phyloP scores from a whole-genome alignment of 2,329 filamentous ascomycete genomes.

The Paracoccidioides brasiliensis region DNA sequence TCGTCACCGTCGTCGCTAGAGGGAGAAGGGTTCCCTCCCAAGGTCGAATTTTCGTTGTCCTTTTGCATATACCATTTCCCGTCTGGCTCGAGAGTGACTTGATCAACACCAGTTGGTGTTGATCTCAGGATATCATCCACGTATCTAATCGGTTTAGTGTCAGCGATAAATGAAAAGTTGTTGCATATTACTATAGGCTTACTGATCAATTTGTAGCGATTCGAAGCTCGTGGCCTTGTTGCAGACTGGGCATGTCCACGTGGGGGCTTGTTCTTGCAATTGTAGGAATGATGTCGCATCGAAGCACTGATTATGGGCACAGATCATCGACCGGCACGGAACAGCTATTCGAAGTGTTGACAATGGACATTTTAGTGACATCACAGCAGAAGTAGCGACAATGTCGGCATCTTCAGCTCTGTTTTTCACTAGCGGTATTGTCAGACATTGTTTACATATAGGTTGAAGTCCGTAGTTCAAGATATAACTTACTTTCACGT shows the following conservation, averaged over 20 bases:
- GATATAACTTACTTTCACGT: slow-evolving; percentile 52
- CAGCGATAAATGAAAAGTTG: background rate
- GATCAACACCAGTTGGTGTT: slow-evolving; percentile 58
- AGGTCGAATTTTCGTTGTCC: slow-evolving; percentile 28
- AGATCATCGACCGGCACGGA: slow-evolving; percentile 66
- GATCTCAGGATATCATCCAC: slow-evolving; percentile 72
- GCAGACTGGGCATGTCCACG: slow-evolving; percentile 93
- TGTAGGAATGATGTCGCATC: slow-evolving; percentile 87
- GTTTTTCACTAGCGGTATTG: slow-evolving; percentile 48
- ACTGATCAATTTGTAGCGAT: slow-evolving; percentile 76
- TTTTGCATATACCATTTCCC: slow-evolving; percentile 56
- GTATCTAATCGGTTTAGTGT: slow-evolving; percentile 43
- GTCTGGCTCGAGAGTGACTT: slow-evolving; percentile 80
- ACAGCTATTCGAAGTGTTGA: slow-evolving; percentile 70
- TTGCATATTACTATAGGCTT: slow-evolving; percentile 23
- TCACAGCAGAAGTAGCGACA: slow-evolving; percentile 70
- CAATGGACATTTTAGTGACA: slow-evolving; percentile 86
- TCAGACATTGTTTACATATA: slow-evolving; percentile 2
- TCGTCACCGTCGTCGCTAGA: slow-evolving; percentile 37
- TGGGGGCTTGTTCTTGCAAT: slow-evolving; percentile 87
- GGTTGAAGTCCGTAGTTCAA: slow-evolving; percentile 19
- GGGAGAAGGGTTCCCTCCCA: slow-evolving; percentile 24
- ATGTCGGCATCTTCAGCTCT: slow-evolving; percentile 81
- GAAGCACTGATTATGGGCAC: slow-evolving; percentile 88
- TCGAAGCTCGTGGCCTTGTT: slow-evolving; percentile 72